phyloP scores from a whole-genome alignment of 73 alveolate species.

The Paramecium tetraurelia region DNA sequence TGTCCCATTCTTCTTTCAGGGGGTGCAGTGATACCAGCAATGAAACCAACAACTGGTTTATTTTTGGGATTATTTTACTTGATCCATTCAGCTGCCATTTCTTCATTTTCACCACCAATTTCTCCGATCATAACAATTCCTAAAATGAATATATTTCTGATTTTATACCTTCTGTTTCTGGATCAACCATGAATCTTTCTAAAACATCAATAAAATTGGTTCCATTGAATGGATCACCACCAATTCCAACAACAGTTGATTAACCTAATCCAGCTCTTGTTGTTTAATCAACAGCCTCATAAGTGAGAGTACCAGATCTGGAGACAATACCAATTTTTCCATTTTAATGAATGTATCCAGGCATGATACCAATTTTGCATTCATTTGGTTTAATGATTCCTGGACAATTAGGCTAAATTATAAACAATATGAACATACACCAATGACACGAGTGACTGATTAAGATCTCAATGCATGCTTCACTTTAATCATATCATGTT shows the following conservation, averaged over 20 bases:
- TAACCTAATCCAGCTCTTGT: conserved; percentile 92
- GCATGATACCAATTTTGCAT: conserved; percentile 98
- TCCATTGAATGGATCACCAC: conserved; percentile 98
- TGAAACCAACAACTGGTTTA: conserved; percentile 94
- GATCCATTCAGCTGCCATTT: conserved; percentile 89
- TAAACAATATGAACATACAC: conserved; percentile 25
- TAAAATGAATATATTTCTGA: neutral
- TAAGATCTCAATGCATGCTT: conserved; percentile 88
- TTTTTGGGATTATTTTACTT: conserved; percentile 74
- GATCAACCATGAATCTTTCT: conserved; percentile 87
- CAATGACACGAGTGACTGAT: conserved; percentile 88
- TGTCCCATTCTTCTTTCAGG: conserved; percentile 97
- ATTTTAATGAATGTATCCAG: conserved; percentile 89
- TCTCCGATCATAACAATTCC: conserved; percentile 97
- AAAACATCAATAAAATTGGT: conserved; percentile 95
- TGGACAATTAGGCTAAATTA: conserved; percentile 85
- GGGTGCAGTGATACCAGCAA: conserved; percentile 93
- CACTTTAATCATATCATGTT: conserved; percentile 87
- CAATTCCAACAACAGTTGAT: conserved; percentile 87
- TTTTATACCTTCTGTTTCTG: conserved; percentile 95
- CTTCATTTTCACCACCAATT: conserved; percentile 97
- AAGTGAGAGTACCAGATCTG: conserved; percentile 95
- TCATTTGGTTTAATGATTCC: conserved; percentile 97
- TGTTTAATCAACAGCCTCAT: conserved; percentile 96
- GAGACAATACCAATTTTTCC: conserved; percentile 87